Evolutionary conservation across 352 stramenopile genomes (phyloP).

Genomic region (Stephanocyclus meneghinianus): DNA sequence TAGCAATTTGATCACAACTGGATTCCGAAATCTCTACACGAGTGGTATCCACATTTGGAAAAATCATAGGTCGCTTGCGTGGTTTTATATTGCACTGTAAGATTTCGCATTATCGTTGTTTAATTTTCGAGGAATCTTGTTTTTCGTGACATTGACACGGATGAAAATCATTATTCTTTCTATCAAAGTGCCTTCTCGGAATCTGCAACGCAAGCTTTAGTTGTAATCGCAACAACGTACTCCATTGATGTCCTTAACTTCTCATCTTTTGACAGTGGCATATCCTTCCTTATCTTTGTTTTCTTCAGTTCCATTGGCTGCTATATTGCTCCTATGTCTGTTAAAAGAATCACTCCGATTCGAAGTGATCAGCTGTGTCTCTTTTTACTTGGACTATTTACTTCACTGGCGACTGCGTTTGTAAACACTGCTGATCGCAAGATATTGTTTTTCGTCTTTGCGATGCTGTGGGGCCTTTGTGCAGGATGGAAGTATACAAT

Average conservation of each 20-base stretch:
- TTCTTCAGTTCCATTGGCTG: slow-evolving; percentile 19
- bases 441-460: slow-evolving; percentile 50
- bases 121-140: not conserved
- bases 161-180: not conserved
- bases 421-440: slow-evolving; percentile 13
- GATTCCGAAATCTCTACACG: slow-evolving; percentile 23
- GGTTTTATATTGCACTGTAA: slow-evolving; percentile 25
- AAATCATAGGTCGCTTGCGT: slow-evolving; percentile 16
- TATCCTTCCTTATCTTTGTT: slow-evolving; percentile 20
- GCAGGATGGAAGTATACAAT: slow-evolving; percentile 64
- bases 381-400: slow-evolving; percentile 15
- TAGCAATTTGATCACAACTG: slow-evolving; percentile 14
- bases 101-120: not conserved
- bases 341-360: slow-evolving; percentile 10
- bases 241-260: slow-evolving; percentile 27
- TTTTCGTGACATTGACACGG: not conserved
- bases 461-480: slow-evolving; percentile 49
- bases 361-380: slow-evolving; percentile 25
- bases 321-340: slow-evolving; percentile 12
- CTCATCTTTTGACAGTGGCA: slow-evolving; percentile 14
- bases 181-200: slow-evolving; percentile 15
- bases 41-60: slow-evolving; percentile 20
- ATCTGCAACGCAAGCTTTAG: slow-evolving; percentile 16
- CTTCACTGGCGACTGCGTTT: slow-evolving; percentile 8
- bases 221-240: slow-evolving; percentile 30